Conservation (phyloP, 2,329 filamentous ascomycete species). For the Trichoderma simmonsii region DNA sequence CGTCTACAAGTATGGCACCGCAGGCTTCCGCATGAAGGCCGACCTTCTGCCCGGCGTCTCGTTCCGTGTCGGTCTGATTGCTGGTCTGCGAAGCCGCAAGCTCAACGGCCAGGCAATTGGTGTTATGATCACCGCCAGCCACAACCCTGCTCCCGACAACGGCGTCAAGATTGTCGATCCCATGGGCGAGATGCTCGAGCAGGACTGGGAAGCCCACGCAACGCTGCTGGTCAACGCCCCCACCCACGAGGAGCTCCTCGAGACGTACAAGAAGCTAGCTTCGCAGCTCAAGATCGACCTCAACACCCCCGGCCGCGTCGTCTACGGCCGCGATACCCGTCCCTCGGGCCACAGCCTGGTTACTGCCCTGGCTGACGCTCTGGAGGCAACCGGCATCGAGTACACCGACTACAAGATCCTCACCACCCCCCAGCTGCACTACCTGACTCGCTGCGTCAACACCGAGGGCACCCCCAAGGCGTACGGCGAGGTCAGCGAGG, state of each 20-base stretch:
- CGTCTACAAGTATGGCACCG: constrained; percentile 63
- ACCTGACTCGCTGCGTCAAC: constrained; percentile 91
- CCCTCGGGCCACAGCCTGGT: constrained; percentile 86
- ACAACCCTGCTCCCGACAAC: constrained; percentile 87
- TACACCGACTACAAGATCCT: constrained; percentile 84
- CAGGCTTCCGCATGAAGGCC: constrained; percentile 66
- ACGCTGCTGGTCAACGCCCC: constrained; percentile 85
- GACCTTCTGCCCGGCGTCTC: constrained; percentile 88
- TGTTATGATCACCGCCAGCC: constrained; percentile 93
- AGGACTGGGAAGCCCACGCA: constrained; percentile 88
- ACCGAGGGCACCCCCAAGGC: constrained; percentile 82
- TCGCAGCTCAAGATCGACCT: constrained; percentile 73
- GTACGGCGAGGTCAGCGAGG: constrained; percentile 85
- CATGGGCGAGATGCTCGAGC: constrained; percentile 96
- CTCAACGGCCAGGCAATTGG: constrained; percentile 88
- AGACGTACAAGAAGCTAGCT: constrained; percentile 73
- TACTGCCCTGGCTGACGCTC: constrained; percentile 71
- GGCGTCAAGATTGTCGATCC: constrained; percentile 96
- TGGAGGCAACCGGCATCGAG: constrained; percentile 71
- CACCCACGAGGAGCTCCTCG: constrained; percentile 69
- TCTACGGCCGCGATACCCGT: constrained; percentile 89
- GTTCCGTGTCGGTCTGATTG: constrained; percentile 87
- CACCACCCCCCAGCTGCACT: constrained; percentile 97
- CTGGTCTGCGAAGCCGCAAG: constrained; percentile 84
- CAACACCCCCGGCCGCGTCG: constrained; percentile 68